Percentiles rank a stretch among this genome's conserved stretches.
Conservation (phyloP, 2,329 filamentous ascomycete genomes). For the Aspergillus hortae region DNA sequence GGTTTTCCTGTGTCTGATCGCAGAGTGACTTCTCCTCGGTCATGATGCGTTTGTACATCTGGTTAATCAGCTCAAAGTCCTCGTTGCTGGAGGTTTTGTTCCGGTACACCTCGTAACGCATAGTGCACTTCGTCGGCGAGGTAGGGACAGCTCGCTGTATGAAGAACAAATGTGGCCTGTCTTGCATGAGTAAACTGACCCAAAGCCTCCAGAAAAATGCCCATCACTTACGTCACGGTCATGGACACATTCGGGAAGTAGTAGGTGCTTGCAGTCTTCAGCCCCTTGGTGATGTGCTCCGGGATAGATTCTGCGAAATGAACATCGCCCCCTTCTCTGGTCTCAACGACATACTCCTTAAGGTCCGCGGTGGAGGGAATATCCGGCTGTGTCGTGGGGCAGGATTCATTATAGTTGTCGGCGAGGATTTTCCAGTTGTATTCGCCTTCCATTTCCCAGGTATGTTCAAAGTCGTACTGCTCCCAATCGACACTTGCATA, state of each 20-base stretch:
- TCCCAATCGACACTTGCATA: slow-evolving; percentile 49
- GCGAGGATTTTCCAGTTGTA: slow-evolving; percentile 61
- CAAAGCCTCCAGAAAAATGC: too few species aligned
- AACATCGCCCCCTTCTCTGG: slow-evolving; percentile 47
- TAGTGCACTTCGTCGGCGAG: slow-evolving; percentile 48
- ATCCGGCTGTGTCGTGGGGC: slow-evolving; percentile 19
- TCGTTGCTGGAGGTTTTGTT: slow-evolving; percentile 57
- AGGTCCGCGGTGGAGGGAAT: slow-evolving; percentile 48
- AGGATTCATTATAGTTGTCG: slow-evolving; percentile 59
- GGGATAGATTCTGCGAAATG: slow-evolving; percentile 45
- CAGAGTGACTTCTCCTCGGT: slow-evolving; percentile 63
- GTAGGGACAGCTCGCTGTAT: slow-evolving; percentile 60
- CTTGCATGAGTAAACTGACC: not conserved
- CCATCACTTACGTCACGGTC: slow-evolving; percentile 28
- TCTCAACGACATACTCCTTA: slow-evolving; percentile 51
- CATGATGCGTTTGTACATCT: slow-evolving; percentile 62
- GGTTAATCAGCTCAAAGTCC: slow-evolving; percentile 55
- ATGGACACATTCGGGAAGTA: slow-evolving; percentile 35
- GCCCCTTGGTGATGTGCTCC: slow-evolving; percentile 47
- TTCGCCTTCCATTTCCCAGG: slow-evolving; percentile 55
- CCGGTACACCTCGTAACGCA: slow-evolving; percentile 63
- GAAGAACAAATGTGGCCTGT: slow-evolving; percentile 57
- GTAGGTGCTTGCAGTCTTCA: slow-evolving; percentile 36
- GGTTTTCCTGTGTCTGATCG: slow-evolving; percentile 55
- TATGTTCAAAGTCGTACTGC: slow-evolving; percentile 56